Evolutionary conservation across 257 asterid genomes (phyloP).

Genomic region (Forsythia suspensa): DNA sequence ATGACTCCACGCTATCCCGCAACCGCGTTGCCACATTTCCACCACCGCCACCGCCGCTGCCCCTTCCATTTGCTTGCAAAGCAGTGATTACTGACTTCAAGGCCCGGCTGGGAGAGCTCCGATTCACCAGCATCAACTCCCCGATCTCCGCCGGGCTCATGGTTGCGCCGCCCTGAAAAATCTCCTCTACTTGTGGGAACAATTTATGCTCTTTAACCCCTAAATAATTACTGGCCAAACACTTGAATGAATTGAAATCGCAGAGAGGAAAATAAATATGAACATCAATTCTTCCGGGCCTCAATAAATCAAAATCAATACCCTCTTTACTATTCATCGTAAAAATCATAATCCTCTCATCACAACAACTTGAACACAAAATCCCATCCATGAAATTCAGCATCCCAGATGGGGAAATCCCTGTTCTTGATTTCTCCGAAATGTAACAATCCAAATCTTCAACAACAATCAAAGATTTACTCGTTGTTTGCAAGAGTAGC

Average conservation of each 20-base stretch:
- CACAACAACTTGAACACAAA: conserved; percentile 32
- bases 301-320: conserved; percentile 45
- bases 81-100: conserved; percentile 59
- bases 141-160: conserved; percentile 70
- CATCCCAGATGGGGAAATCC: conserved; percentile 13
- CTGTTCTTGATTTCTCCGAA: conserved; percentile 9
- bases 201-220: conserved; percentile 61
- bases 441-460: conserved; percentile 28
- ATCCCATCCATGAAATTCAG: conserved; percentile 36
- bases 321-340: conserved; percentile 59
- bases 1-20: conserved; percentile 36
- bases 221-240: conserved; percentile 47
- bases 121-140: conserved; percentile 55
- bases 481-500: conserved; percentile 23
- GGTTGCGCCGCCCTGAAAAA: conserved; percentile 53
- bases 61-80: conserved; percentile 35
- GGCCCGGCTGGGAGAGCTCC: conserved; percentile 69
- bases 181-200: conserved; percentile 63
- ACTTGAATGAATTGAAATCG: conserved; percentile 53
- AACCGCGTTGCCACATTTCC: conserved; percentile 25
- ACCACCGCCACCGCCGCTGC: neutral
- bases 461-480: conserved; percentile 26
- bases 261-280: conserved; percentile 55
- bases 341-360: conserved; percentile 57
- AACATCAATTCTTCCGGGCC: conserved; percentile 68